Evolutionary conservation across 495 filamentous ascomycete genomes (phyloP).

Genomic region (Aspergillus sparsus): DNA sequence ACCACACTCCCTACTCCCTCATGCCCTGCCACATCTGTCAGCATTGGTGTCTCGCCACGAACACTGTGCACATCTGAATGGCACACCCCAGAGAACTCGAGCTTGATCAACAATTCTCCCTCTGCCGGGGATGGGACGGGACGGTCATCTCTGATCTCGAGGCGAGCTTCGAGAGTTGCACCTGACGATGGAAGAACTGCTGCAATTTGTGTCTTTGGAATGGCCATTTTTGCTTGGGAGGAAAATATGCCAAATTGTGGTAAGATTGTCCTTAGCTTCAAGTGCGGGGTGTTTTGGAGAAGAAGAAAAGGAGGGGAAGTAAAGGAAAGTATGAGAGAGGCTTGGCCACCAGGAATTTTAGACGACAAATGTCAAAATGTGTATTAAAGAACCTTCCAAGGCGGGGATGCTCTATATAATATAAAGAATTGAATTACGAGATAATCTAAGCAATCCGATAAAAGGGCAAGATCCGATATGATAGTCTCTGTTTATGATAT

Average conservation of each 20-base stretch:
- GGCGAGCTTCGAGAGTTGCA: slow-evolving; percentile 24
- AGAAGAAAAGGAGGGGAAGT: not conserved
- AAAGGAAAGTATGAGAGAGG: not conserved
- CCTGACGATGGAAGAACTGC: slow-evolving; percentile 36
- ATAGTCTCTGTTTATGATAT: slow-evolving; percentile 1
- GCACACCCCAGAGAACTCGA: slow-evolving; percentile 47
- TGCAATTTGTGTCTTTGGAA: slow-evolving; percentile 39
- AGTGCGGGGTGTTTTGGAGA: not conserved
- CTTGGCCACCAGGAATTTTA: too few species aligned
- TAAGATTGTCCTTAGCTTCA: not conserved
- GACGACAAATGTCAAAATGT: too few species aligned
- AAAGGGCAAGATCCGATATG: not conserved
- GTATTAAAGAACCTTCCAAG: too few species aligned
- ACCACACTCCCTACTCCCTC: slow-evolving; percentile 47
- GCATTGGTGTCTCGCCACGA: slow-evolving; percentile 48
- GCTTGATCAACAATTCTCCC: slow-evolving; percentile 43
- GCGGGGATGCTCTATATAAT: too few species aligned
- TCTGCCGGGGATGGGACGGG: slow-evolving; percentile 37
- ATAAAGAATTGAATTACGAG: too few species aligned
- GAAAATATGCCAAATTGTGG: not conserved
- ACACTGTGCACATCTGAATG: slow-evolving; percentile 49
- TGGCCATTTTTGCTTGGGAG: slow-evolving; percentile 23
- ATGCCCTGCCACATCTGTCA: slow-evolving; percentile 48
- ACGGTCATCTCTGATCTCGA: slow-evolving; percentile 34
- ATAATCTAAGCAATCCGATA: too few species aligned